Evolutionary conservation across 306 rosid species (phyloP).

Genomic region (Malus orientalis): DNA sequence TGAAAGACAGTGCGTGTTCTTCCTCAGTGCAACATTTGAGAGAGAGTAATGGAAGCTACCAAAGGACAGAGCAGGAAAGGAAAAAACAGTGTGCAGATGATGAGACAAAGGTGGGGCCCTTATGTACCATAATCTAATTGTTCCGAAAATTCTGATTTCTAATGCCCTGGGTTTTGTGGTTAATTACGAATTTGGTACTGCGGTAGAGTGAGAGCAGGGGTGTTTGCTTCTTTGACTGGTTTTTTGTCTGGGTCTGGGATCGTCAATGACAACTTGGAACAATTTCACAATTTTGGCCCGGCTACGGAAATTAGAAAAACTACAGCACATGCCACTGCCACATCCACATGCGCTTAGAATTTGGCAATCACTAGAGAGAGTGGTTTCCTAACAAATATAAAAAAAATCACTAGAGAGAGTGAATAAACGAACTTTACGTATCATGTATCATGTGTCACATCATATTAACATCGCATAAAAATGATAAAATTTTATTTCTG

Average conservation of each 20-base stretch:
- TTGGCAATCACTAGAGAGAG: no score
- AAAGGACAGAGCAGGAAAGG: neutral
- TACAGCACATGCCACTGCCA: neutral
- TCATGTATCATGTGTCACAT: neutral
- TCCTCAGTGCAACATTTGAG: conserved; percentile 4
- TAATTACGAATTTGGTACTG: conserved; percentile 24
- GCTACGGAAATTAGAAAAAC: neutral
- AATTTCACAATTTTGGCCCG: neutral
- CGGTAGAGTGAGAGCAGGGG: neutral
- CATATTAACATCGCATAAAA: accelerated
- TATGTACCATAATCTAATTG: neutral
- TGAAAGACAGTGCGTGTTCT: conserved; percentile 6
- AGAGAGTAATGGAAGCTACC: neutral
- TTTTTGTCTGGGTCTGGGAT: neutral
- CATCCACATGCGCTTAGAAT: neutral
- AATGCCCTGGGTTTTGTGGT: neutral
- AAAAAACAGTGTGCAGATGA: neutral
- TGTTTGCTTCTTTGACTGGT: neutral
- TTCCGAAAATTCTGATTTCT: neutral
- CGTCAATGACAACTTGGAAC: neutral
- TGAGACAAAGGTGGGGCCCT: conserved; percentile 12
- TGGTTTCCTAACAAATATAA: no score
- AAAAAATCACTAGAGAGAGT: no score
- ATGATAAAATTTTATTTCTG: no score
- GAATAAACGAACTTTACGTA: no score